Evolutionary conservation across 257 asterid species (phyloP).

Genomic region (Voacanga thouarsii): DNA sequence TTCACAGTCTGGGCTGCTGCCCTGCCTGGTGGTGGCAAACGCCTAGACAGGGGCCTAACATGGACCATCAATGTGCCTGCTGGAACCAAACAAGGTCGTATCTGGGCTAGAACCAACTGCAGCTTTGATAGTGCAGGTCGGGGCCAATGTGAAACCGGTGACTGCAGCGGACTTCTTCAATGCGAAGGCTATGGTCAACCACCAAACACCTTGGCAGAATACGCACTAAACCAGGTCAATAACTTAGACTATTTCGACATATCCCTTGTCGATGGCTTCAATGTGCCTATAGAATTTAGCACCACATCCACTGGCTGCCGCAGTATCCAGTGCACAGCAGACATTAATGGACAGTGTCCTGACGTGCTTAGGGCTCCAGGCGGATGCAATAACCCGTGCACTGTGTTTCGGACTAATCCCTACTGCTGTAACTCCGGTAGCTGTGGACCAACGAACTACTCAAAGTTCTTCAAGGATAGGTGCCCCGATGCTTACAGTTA

Average conservation of each 20-base stretch:
- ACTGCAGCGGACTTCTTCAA: constrained; percentile 30
- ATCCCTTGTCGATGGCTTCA: constrained; percentile 62
- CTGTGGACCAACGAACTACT: constrained; percentile 7
- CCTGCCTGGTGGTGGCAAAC: constrained; percentile 31
- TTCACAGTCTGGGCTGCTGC: constrained; percentile 41
- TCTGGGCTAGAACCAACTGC: constrained; percentile 41
- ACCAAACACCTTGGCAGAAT: constrained; percentile 61
- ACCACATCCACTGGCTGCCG: constrained; percentile 30
- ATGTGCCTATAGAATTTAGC: constrained; percentile 47
- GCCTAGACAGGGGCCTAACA: constrained; percentile 20
- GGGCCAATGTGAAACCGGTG: constrained; percentile 35
- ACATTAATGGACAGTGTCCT: constrained; percentile 21
- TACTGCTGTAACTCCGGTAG: constrained; percentile 20
- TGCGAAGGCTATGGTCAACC: constrained; percentile 50
- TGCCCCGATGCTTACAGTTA: constrained; percentile 30
- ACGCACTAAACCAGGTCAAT: constrained; percentile 33
- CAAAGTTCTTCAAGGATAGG: constrained; percentile 6
- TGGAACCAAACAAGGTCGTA: constrained; percentile 24
- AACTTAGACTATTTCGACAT: constrained; percentile 55
- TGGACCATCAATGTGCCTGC: constrained; percentile 22
- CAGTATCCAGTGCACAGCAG: neutral
- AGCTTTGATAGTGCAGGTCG: constrained; percentile 25
- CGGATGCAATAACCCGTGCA: constrained; percentile 25
- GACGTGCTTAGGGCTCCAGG: neutral
- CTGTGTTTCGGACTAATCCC: constrained; percentile 9